Base-by-base conservation (phyloP, 495 filamentous ascomycete species). In the Melanomma pulvis-pyrius region DNA sequence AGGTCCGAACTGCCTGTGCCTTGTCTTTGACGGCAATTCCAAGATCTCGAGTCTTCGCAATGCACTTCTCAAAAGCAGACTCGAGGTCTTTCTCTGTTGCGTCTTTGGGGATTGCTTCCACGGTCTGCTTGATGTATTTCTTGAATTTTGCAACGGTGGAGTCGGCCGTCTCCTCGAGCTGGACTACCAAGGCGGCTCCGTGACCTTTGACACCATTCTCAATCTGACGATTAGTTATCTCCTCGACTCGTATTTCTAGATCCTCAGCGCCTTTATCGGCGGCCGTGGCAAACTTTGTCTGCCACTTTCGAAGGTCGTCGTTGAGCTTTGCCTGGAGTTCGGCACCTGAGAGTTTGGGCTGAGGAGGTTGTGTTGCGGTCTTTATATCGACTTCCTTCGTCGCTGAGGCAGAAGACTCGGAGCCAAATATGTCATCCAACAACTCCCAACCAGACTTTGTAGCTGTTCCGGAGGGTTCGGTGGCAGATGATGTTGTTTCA, bases 211-310 rank as follows among this genome's bases (percentile, higher is more conserved):
- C 80, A 75, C 86, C 81, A 76, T 83, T 88, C 39, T 87, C 76
- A 52, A 91, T 78, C 44, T 93, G 84, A n/a, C 84, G 83, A 0
- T 84, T 80, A 25, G 92, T 87, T 61, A 99, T 92, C 65, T 96
- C 89, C 28, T 82, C 81, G n/a, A 92, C 82, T n/a, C 85, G 82
- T 9, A 82, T 78, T 58, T 85, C 80, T 11, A 92, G 81, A 69
- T 90, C 87, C 52, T 88, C 86, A 29, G 90, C 82, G 8, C 91
- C 92, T 71, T 92, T 90, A 51, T 93, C 88, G 22, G 89, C 90
- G 8, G 91, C 91, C 60, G 86, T 85, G 24, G 88, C 82, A 75
- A 97, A 98, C 68, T 94, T 92, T 44, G 84, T 82, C 75, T 96
- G 87, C 92, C 93, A 98, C 39, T 82, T 79, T 51, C 84, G 78